Percentiles rank a stretch among this genome's conserved stretches.
Evolutionary conservation across 2,329 filamentous ascomycete genomes (phyloP).

Genomic region (Xylariaceae sp.): DNA sequence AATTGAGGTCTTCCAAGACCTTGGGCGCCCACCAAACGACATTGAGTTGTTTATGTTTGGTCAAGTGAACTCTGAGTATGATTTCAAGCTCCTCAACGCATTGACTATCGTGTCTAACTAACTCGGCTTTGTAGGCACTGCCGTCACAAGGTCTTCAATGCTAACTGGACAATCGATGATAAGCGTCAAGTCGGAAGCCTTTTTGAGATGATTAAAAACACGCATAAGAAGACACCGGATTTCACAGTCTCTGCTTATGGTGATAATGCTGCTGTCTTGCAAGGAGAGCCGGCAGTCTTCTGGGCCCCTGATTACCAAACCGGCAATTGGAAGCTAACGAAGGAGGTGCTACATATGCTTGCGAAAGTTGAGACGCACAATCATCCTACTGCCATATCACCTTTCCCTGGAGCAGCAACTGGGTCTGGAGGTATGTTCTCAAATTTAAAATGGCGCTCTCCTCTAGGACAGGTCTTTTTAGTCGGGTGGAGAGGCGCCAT

Average conservation of each 20-base stretch:
- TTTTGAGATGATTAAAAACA: slow-evolving; percentile 97
- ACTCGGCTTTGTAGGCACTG: slow-evolving; percentile 26
- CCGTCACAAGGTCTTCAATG: slow-evolving; percentile 73
- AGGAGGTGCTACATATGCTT: slow-evolving; percentile 85
- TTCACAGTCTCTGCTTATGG: slow-evolving; percentile 95
- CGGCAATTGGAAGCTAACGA: slow-evolving; percentile 85
- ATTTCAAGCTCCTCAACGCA: background rate
- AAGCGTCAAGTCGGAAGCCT: slow-evolving; percentile 78
- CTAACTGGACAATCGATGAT: slow-evolving; percentile 93
- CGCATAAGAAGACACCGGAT: slow-evolving; percentile 80
- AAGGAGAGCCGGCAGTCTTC: slow-evolving; percentile 73
- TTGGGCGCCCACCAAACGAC: slow-evolving; percentile 71
- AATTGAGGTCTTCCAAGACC: slow-evolving; percentile 78
- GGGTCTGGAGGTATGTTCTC: slow-evolving; percentile 75
- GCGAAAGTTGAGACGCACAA: slow-evolving; percentile 98
- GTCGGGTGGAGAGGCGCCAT: background rate
- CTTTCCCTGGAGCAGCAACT: slow-evolving; percentile 82
- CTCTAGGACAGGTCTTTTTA: background rate
- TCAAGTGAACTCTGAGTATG: slow-evolving; percentile 96
- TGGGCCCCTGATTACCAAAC: slow-evolving; percentile 90
- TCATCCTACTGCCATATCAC: slow-evolving; percentile 91
- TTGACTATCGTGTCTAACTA: slow-evolving; percentile 4
- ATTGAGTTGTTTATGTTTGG: slow-evolving; percentile 99
- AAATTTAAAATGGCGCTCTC: background rate
- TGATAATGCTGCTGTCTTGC: slow-evolving; percentile 93